Conservation (phyloP, 306 rosid species). For the cucumber (Cucumis sativus) region DNA sequence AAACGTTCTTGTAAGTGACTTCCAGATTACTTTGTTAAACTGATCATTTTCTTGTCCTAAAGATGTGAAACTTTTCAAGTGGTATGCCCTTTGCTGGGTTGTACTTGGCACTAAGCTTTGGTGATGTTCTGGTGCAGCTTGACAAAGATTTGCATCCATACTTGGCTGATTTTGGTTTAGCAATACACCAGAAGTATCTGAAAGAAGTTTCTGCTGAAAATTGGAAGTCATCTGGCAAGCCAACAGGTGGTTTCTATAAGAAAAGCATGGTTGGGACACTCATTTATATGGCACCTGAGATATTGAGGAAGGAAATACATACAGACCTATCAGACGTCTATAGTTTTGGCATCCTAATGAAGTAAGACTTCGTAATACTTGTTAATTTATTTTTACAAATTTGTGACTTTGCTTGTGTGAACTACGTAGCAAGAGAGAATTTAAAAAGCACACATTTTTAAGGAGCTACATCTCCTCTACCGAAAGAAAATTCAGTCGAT, state of each 20-base stretch:
- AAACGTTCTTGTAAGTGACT: constrained; percentile 69
- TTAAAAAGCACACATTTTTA: background rate
- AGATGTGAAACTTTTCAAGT: background rate
- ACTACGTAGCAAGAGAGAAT: background rate
- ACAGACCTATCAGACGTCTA: constrained; percentile 84
- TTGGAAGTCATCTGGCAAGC: constrained; percentile 89
- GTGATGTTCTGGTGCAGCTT: constrained; percentile 43
- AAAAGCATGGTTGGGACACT: constrained; percentile 88
- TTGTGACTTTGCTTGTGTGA: background rate
- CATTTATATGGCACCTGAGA: constrained; percentile 93
- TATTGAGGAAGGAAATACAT: constrained; percentile 68
- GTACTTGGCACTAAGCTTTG: background rate
- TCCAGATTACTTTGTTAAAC: background rate
- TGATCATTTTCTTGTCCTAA: background rate
- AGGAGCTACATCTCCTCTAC: background rate
- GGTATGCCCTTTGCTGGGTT: background rate
- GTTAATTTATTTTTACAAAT: background rate
- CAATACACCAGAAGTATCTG: constrained; percentile 52
- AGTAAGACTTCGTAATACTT: constrained; percentile 32
- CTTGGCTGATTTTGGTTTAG: constrained; percentile 94
- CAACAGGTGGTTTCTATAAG: constrained; percentile 96
- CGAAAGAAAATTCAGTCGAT: background rate
- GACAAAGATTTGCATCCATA: constrained; percentile 54
- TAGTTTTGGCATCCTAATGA: constrained; percentile 76
- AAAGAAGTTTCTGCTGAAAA: constrained; percentile 51